Base-by-base conservation (phyloP, 2,329 filamentous ascomycete species). In the Aspergillus versicolor region DNA sequence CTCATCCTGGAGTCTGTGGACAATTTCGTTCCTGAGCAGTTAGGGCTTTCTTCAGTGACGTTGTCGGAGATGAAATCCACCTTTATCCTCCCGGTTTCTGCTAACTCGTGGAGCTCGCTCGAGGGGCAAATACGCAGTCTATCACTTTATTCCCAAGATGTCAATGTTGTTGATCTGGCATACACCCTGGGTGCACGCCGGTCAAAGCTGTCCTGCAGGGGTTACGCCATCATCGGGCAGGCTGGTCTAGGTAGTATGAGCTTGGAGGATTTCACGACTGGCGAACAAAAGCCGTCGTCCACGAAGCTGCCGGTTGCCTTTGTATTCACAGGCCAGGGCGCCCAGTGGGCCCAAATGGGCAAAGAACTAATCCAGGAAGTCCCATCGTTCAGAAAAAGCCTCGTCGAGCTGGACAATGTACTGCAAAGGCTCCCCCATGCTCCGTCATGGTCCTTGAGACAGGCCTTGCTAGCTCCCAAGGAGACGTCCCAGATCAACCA, bases 1-100 rank as follows among this genome's bases (percentile, higher is more conserved):
- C 67, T 63, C 0, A 73, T 81, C 30, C 48, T 81, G 24, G 77
- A 81, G 51, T 53, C 55, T 56, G 58, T 21, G 13, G 12, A 48
- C 3, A 17, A 17, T 5, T 1, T 49, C 5, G 5, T 5, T 3
- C 27, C 3, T 15, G 1, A 12, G 5, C 32, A 1, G 12, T 4
- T 37, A 37, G 32, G 32, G 13, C 32, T 15, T 6, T 37, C 32
- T 15, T 37, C 32, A 4, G 5, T 5, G 32, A 5, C 13, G 5
- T 11, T 37, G 32, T 37, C 32, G 5, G 32, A 37, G 32, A 37
- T 37, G 12, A 37, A 37, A 11, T 37, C 32, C 4, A 15, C 32
- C 4, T 37, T 37, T 11, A 37, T 37, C 13, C 32, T 37, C 3
- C 32, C 32, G 0, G 32, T 37, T 37, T 37, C 32, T 6, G 32